Base-by-base conservation (phyloP, 1,139 yeast genomes). In the Kodamaea sp. region DNA sequence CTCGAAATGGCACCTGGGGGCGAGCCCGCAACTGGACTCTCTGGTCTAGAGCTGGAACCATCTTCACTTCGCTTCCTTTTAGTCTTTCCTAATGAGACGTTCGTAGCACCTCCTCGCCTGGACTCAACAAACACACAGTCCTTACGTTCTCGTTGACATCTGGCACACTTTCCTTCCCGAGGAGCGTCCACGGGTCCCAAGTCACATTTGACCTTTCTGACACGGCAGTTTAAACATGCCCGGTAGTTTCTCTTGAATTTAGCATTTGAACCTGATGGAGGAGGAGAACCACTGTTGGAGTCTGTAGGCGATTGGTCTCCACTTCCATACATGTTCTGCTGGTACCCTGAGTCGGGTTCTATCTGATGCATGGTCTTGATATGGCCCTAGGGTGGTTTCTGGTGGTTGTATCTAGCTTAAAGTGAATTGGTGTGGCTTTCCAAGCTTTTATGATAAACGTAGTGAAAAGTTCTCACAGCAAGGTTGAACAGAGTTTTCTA, bases 221-320 rank as follows among this genome's bases (percentile, higher is more conserved):
- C 76, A 10, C 96, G 73, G 57, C 97, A 89, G 58, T 81, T 85
- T 33, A 84, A 62, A 51, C 97, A 89, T 0, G 97, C 97, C 41
- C 79, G 73, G 57, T 85, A 89, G 46, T 83, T 81, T 41, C 97
- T 61, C 45, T 69, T 70, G 53, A 70, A 78, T 41, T 59, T 63
- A 14, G 46, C 26, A 8, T 28, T 14, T 7, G 4, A 12, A 22
- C 31, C 31, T 15, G 21, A 10, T 7, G 20, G 15, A 12, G 28
- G 28, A 12, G 28, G 28, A 14, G 28, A 26, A 22, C 21, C 26
- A n/a, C 25, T 15, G 9, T 8, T 19, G 5, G 28, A 26, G n/a
- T 11, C 28, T n/a, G 16, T 14, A 7, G 28, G 28, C 8, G 28
- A 26, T 18, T 26, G 28, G 11, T 18, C 28, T 4, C 28, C 28